Evolutionary conservation across 1,284 basidiomycete species (phyloP), one percentile per base, ranked within the genome.

Genomic region (Acaromyces ingoldii): DNA sequence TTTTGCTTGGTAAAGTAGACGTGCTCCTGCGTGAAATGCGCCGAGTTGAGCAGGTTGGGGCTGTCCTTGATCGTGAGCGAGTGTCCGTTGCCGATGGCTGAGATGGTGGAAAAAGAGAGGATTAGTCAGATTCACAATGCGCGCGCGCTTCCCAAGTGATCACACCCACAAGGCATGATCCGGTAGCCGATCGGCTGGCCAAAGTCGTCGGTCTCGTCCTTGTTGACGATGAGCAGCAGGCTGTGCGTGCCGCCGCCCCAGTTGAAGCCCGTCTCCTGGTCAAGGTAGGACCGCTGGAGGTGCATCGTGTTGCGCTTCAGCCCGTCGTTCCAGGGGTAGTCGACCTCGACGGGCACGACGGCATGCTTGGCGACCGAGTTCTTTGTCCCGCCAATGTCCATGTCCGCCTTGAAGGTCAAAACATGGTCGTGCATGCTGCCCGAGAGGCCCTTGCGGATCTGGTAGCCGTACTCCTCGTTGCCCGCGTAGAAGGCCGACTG

Each of bases 381-480:
- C 13, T 78, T 70, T 13, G 71, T 73, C 3, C 84, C 84, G 4
- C 76, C 81, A 46, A 86, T 77, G 59, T 85, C 83, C 40, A 85
- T 79, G 59, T 85, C 83, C 51, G 81, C 78, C 75, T 78, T 74
- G 57, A 50, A 85, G 71, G 83, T 84, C 67, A 85, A 82, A 34
- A 85, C 81, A 63, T 85, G 84, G 65, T 85, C 83, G 58, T 85
- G 84, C n/a, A 85, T 68, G 29, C 80, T 83, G 11, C 84, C 84
- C 82, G 84, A 82, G 82, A 53, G 57, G 33, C 37, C 41, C 38
- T 85, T 83, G 15, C 78, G 78, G 29, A 80, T 79, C 0, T 84
- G 84, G 60, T 85, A 85, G 0, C 56, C 65, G 24, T 75, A 76
- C 66, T 84, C 81, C 9, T 77, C 63, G 1, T 76, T 60, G 46